Base-by-base conservation (phyloP, 2,329 filamentous ascomycete genomes). In the Kalaharituber pfeilii region DNA sequence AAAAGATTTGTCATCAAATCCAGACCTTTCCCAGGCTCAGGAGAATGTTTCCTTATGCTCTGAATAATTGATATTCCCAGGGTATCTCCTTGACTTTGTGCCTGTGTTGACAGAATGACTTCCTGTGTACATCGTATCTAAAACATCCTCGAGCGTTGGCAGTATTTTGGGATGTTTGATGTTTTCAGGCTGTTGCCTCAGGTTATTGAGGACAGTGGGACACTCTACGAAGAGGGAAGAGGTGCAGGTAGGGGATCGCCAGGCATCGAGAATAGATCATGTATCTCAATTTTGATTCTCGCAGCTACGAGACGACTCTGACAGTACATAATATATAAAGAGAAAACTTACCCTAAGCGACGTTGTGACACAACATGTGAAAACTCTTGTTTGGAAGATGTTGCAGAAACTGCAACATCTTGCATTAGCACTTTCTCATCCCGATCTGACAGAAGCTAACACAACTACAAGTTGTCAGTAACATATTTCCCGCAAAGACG, bases 1-100 rank as follows among this genome's bases (percentile, higher is more conserved):
- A 1, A 88, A 79, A 53, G 94, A 76, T 22, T 76, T 73, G 13
- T 86, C 80, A 66, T 89, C 77, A 7, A 77, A 69, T 30, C 69
- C 67, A 33, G 54, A 51, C 8, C 65, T 13, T 66, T 62, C 25
- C 66, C 61, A 2, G 63, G 26, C n/a, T 36, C 30, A 9, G 30
- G 30, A 20, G 42, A 47, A 1, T 22, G 42, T 47, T 47, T 47
- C 25, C 42, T 20, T 13, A 25, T 15, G 13, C 11, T 18, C 42
- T 47, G 42, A 47, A 13, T 18, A 3, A 25, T 20, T 7, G 13
- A 15, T 25, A 22, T 47, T 20, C n/a, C 25, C 6, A 25, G 6
- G 3, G 4, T 39, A 2, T 8, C 33, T 15, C 33, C n/a, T 22
- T 47, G 42, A 22, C n/a, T 47, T 47, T 47, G 42, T 11, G n/a